Evolutionary conservation across 306 rosid genomes (phyloP).

Genomic region (Purshia tridentata): DNA sequence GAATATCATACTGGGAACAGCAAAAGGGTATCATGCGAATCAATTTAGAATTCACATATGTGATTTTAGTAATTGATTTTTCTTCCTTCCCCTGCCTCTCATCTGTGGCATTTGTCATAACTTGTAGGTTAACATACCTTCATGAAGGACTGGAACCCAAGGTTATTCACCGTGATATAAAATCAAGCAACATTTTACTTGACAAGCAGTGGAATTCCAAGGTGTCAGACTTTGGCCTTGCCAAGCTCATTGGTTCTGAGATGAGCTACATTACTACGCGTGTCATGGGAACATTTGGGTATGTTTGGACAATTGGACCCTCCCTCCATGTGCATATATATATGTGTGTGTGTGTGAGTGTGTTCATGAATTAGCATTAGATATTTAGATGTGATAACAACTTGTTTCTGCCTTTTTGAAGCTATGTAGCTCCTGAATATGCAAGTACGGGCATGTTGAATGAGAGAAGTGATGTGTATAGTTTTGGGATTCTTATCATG

Average conservation of each 20-base stretch:
- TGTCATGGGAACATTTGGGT: slow-evolving; percentile 97
- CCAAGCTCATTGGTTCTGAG: slow-evolving; percentile 81
- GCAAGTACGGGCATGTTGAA: slow-evolving; percentile 93
- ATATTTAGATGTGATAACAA: not conserved
- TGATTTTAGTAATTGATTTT: not conserved
- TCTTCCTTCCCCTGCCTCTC: slow-evolving; percentile 3
- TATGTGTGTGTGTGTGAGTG: not conserved
- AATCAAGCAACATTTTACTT: slow-evolving; percentile 83
- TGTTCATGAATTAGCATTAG: not conserved
- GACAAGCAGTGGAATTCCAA: slow-evolving; percentile 87
- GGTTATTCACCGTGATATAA: slow-evolving; percentile 89
- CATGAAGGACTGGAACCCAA: slow-evolving; percentile 94
- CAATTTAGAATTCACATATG: not conserved
- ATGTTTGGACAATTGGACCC: slow-evolving; percentile 12
- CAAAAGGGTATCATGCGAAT: slow-evolving; percentile 60
- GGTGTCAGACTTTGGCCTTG: slow-evolving; percentile 95
- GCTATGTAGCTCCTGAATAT: slow-evolving; percentile 94
- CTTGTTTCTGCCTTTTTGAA: slow-evolving; percentile 32
- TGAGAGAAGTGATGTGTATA: slow-evolving; percentile 79
- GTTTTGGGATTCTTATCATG: slow-evolving; percentile 91
- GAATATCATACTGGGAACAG: slow-evolving; percentile 76
- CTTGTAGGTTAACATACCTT: slow-evolving; percentile 66
- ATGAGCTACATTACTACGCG: slow-evolving; percentile 82
- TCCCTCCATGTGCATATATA: not conserved
- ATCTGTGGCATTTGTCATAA: not conserved